These are phyloP conservation scores for Rhodofomes roseus DNA, from an alignment of 1,284 basidiomycete species.

Conservation along the genomic window DNA sequence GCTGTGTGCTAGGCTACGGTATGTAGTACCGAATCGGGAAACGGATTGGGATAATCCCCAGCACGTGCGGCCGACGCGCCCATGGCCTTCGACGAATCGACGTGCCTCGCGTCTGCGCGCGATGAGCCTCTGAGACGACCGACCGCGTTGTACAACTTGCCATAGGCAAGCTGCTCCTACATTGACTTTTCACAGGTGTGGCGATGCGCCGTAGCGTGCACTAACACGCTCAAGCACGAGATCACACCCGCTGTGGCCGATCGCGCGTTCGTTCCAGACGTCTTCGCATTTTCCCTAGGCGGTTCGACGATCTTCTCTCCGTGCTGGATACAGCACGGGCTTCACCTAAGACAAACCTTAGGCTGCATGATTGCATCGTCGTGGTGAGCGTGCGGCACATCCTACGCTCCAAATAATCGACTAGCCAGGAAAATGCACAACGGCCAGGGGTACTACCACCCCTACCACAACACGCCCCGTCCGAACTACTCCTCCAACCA, in stretches of 20 bases:
- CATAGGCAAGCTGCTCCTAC: background rate
- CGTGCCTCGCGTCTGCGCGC: no score
- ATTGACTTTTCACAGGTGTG: background rate
- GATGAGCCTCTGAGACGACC: background rate
- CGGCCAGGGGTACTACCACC: background rate
- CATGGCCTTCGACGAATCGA: background rate
- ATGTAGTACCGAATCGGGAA: background rate
- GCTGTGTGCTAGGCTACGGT: no score
- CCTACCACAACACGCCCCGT: background rate
- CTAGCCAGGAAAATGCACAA: background rate
- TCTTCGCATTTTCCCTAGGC: background rate
- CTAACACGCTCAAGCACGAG: background rate
- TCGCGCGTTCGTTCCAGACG: background rate
- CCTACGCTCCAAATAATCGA: background rate
- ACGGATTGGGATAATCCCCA: background rate
- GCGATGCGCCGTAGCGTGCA: background rate
- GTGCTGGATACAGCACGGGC: no score
- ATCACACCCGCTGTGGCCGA: no score
- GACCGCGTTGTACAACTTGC: background rate
- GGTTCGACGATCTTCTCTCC: no score
- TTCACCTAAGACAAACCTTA: no score
- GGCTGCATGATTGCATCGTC: no score
- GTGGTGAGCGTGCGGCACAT: no score
- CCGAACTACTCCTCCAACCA: background rate
- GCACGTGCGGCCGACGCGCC: background rate